These are phyloP conservation scores for Phaeosphaeriaceae sp. DNA, from an alignment of 2,329 filamentous ascomycete species.

Conservation along the genomic window DNA sequence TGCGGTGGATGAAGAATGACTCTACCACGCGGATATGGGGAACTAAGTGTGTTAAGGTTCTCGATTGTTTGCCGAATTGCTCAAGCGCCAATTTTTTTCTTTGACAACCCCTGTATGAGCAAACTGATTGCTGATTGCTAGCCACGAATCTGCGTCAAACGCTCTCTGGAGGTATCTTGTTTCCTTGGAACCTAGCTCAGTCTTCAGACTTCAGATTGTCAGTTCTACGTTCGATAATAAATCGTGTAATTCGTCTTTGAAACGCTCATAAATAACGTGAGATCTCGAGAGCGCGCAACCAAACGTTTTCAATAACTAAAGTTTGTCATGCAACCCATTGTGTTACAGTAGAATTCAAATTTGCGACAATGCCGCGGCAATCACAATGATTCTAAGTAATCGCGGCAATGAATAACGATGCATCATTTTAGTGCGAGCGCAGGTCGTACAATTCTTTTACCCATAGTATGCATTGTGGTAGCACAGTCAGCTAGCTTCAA, in stretches of 20 bases:
- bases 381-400: constrained; percentile 45
- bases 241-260: constrained; percentile 41
- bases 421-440: constrained; percentile 38
- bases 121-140: constrained; percentile 42
- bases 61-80: constrained; percentile 33
- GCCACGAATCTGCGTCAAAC: constrained; percentile 42
- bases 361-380: constrained; percentile 42
- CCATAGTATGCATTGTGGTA: constrained; percentile 35
- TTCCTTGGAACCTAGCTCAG: constrained; percentile 41
- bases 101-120: constrained; percentile 42
- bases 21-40: constrained; percentile 37
- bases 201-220: constrained; percentile 28
- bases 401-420: constrained; percentile 37
- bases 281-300: constrained; percentile 42
- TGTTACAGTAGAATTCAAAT: constrained; percentile 37
- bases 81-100: constrained; percentile 39
- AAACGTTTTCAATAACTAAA: constrained; percentile 39
- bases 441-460: constrained; percentile 41
- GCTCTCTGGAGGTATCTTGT: constrained; percentile 43
- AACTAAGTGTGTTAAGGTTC: constrained; percentile 32
- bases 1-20: constrained; percentile 27
- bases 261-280: constrained; percentile 39
- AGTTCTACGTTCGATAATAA: constrained; percentile 27
- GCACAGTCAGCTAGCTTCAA: constrained; percentile 26
- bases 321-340: constrained; percentile 34